Base-by-base conservation (phyloP, 768 basidiomycete species). In the Gloeophyllum trabeum region DNA sequence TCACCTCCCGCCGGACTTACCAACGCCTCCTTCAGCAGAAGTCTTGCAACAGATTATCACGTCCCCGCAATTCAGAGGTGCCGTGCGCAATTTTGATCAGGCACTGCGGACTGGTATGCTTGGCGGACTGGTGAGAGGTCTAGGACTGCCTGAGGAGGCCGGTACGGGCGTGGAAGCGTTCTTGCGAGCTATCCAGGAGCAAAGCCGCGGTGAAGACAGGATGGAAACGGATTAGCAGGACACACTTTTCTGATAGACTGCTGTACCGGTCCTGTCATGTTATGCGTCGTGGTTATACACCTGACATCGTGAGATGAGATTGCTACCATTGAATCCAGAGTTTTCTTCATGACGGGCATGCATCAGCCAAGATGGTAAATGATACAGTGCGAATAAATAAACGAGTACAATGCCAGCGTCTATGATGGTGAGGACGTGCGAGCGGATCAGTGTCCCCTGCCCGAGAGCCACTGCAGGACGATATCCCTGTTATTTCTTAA, bases 151-250 rank as follows among this genome's bases (percentile, higher is more conserved):
- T 0, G 87, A 84, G 53, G 83, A 82, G 51, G 91, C 91, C 5
- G 91, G 89, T 0, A 70, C 69, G 4, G 77, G 88, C 3, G 69
- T 92, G 4, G 75, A 65, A 32, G 77, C 86, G 4, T 94, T 94
- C 59, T 64, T 96, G 58, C 70, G 78, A 28, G 89, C 86, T 2
- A 70, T 94, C 22, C 76, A 73, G 45, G 85, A 83, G 47, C 80
- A 92, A 56, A 84, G 79, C 10, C 73, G 74, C 40, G 55, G 51
- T 10, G 53, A 52, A 5, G 79, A 86, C 51, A 66, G 61, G 20
- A 92, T 92, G 88, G 82, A 91, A 52, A 88, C 88, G 5, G 84
- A 89, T 54, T 88, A 37, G 20, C 16, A n/a, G n/a, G n/a, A n/a
- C n/a, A n/a, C n/a, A n/a, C n/a, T n/a, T n/a, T n/a, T n/a, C n/a